phyloP scores from a whole-genome alignment of 1,284 basidiomycete species.

The Ceratobasidium papillatum region DNA sequence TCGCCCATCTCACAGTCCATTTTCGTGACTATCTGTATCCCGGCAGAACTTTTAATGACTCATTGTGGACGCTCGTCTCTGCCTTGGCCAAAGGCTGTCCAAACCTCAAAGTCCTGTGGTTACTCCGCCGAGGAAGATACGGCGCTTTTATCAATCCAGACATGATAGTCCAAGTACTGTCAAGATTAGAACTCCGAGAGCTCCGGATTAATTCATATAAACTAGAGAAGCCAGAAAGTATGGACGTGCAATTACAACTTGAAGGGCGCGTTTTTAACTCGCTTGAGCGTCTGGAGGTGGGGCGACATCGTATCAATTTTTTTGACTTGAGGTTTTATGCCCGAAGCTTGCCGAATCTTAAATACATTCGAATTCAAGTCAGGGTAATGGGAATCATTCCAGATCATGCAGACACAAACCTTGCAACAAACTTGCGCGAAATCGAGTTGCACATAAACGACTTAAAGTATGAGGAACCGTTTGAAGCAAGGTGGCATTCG shows the following conservation, averaged over 20 bases:
- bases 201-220: not conserved
- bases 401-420: not conserved
- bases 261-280: not conserved
- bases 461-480: not conserved
- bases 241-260: not conserved
- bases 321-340: not conserved
- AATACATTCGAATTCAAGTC: not conserved
- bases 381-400: not conserved
- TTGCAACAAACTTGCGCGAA: not conserved
- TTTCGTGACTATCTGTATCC: not conserved
- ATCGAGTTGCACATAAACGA: not conserved
- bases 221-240: not conserved
- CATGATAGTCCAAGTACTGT: not conserved
- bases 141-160: not conserved
- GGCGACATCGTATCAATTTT: not conserved
- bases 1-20: not conserved
- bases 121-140: not conserved
- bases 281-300: not conserved
- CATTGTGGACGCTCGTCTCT: not conserved
- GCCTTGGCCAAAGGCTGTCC: not conserved
- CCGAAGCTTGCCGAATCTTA: not conserved
- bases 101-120: not conserved
- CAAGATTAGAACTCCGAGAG: not conserved
- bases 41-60: not conserved
- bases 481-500: not conserved